Conservation (phyloP, 495 filamentous ascomycete species). For the Hypomontagnella submonticulosa region DNA sequence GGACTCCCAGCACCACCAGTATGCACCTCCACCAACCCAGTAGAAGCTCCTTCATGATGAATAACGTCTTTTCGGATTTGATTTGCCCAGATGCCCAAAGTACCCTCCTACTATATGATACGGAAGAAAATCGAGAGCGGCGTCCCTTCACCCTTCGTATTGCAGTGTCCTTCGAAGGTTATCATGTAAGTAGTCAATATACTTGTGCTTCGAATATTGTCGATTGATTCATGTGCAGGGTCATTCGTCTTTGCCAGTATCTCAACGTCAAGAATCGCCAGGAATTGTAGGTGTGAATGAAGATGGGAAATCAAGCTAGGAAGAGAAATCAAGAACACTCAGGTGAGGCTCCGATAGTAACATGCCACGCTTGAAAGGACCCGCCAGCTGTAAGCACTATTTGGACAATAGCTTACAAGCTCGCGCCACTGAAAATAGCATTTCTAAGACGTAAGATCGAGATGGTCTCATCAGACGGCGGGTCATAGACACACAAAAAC, state of each 20-base stretch:
- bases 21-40: conserved; percentile 44
- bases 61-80: not conserved
- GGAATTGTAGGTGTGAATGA: conserved; percentile 8
- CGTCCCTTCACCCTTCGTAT: conserved; percentile 9
- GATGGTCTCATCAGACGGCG: conserved; percentile 20
- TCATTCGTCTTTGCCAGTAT: not conserved
- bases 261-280: not conserved
- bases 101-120: not conserved
- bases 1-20: conserved; percentile 41
- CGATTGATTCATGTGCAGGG: not conserved
- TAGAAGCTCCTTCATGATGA: conserved; percentile 48
- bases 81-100: not conserved
- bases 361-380: conserved; percentile 27
- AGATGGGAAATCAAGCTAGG: conserved; percentile 8
- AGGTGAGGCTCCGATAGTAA: conserved; percentile 19
- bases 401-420: conserved; percentile 15
- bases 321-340: not conserved
- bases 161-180: conserved; percentile 4
- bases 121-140: conserved; percentile 11
- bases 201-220: not conserved
- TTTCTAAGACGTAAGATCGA: conserved; percentile 23
- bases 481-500: conserved; percentile 15
- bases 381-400: conserved; percentile 34
- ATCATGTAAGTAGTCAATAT: conserved; percentile 6
- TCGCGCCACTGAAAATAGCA: conserved; percentile 32